Conservation (phyloP, 345 rosid species). For the Rhizophora mangle region DNA sequence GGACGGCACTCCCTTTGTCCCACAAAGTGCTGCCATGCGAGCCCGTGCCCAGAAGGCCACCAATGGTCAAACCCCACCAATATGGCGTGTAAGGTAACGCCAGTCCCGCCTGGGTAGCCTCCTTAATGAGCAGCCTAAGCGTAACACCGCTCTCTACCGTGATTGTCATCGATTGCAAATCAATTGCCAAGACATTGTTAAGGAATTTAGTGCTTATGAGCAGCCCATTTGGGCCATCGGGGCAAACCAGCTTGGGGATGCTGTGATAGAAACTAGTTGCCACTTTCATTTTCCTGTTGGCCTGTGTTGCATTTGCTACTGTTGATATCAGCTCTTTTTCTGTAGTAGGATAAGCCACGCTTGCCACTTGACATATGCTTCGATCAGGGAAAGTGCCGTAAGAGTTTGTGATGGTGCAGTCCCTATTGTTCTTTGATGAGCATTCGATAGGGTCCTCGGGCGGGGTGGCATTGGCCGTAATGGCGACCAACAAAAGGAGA, state of each 20-base stretch:
- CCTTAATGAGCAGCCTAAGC: constrained; percentile 52
- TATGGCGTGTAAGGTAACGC: constrained; percentile 79
- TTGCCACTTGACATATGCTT: constrained; percentile 50
- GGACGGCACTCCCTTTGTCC: constrained; percentile 76
- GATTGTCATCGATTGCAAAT: constrained; percentile 40
- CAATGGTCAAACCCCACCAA: constrained; percentile 88
- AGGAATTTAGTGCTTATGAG: constrained; percentile 71
- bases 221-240: constrained; percentile 55
- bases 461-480: constrained; percentile 35
- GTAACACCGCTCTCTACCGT: constrained; percentile 67
- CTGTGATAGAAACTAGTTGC: constrained; percentile 67
- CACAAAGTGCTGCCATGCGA: constrained; percentile 85
- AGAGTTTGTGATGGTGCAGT: constrained; percentile 68
- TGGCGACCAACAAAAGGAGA: constrained; percentile 16
- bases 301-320: constrained; percentile 52
- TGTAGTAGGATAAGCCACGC: constrained; percentile 52
- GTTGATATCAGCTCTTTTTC: constrained; percentile 51
- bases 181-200: constrained; percentile 30
- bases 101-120: constrained; percentile 54
- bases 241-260: constrained; percentile 67
- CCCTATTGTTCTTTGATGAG: constrained; percentile 25
- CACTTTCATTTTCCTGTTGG: constrained; percentile 57
- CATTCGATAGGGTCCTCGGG: constrained; percentile 67
- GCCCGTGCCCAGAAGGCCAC: constrained; percentile 77
- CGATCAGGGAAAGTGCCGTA: constrained; percentile 69